These are phyloP conservation scores for Collybia nuda DNA, from an alignment of 768 basidiomycete species.

Conservation along the genomic window DNA sequence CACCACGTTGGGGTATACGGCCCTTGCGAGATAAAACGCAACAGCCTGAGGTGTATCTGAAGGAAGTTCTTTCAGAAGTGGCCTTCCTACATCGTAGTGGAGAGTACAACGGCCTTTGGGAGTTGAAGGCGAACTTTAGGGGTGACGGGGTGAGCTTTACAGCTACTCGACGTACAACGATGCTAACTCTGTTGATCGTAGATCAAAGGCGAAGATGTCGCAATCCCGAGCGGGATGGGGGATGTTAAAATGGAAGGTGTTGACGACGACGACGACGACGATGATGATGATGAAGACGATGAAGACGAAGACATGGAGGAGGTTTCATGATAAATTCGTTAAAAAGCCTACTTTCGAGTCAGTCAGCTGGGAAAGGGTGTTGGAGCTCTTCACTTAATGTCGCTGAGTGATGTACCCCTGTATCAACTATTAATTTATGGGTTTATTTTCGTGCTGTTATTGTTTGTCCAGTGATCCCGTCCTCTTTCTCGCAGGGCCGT, in stretches of 20 bases:
- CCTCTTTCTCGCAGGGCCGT: too few relatives aligned
- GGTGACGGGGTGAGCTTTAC: constrained; percentile 51
- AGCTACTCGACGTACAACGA: neutral
- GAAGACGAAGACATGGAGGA: constrained; percentile 73
- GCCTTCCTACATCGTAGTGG: constrained; percentile 78
- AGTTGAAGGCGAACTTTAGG: constrained; percentile 73
- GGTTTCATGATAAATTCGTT: constrained; percentile 39
- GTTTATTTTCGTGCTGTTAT: too few relatives aligned
- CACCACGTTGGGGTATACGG: constrained; percentile 81
- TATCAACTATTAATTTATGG: too few relatives aligned
- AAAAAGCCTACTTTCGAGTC: too few relatives aligned
- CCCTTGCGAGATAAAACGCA: constrained; percentile 75
- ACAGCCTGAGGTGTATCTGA: constrained; percentile 86
- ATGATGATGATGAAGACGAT: constrained; percentile 61
- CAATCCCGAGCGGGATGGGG: constrained; percentile 32
- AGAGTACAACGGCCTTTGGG: constrained; percentile 79
- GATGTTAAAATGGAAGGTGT: constrained; percentile 54
- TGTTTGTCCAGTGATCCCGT: too few relatives aligned
- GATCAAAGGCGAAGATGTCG: constrained; percentile 47
- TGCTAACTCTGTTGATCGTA: constrained; percentile 15
- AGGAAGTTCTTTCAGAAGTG: constrained; percentile 77
- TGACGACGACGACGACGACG: constrained; percentile 40
- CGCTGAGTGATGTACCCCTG: too few relatives aligned
- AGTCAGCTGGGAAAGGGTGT: too few relatives aligned
- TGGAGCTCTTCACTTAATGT: too few relatives aligned